A percentile compares a stretch with the other conserved stretches of the same genome.
phyloP scores from a whole-genome alignment of 495 filamentous ascomycete genomes.

The Achaetomiella virescens region DNA sequence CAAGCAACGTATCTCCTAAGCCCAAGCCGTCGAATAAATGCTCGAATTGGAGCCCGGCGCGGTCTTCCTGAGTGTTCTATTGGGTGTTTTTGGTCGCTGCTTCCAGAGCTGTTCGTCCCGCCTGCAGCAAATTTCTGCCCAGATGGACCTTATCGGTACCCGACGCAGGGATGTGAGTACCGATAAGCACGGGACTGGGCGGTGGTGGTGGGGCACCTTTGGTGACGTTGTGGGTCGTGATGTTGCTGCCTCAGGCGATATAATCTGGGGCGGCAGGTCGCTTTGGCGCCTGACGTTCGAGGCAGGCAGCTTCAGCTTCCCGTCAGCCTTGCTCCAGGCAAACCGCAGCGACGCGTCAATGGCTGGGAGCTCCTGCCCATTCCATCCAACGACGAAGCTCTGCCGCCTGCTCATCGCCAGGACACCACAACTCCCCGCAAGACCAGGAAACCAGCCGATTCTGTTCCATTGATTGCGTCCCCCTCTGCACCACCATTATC shows the following conservation, averaged over 20 bases:
- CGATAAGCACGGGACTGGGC: constrained; percentile 21
- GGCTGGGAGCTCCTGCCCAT: constrained; percentile 21
- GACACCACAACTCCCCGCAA: constrained; percentile 2
- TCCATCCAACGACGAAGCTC: constrained; percentile 28
- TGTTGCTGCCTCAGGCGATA: not conserved
- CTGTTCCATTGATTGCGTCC: not conserved
- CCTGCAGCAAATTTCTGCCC: constrained; percentile 34
- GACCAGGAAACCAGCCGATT: not conserved
- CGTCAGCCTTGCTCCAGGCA: constrained; percentile 35
- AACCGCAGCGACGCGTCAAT: constrained; percentile 37
- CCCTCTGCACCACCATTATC: not conserved
- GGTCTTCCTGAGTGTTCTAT: constrained; percentile 17
- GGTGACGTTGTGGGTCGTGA: too few relatives aligned
- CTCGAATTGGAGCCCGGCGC: constrained; percentile 13
- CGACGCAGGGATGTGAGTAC: constrained; percentile 12
- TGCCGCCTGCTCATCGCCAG: constrained; percentile 20
- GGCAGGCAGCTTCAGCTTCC: constrained; percentile 12
- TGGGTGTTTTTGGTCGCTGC: constrained; percentile 21
- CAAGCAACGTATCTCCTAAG: constrained; percentile 3
- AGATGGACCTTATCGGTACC: constrained; percentile 26
- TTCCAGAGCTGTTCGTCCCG: constrained; percentile 15
- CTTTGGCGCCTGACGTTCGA: constrained; percentile 13
- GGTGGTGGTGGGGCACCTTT: not conserved
- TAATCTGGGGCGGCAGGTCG: not conserved
- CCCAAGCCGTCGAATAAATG: constrained; percentile 20